Conservation (phyloP, 768 basidiomycete genomes). For the Candolleomyces aberdarensis region DNA sequence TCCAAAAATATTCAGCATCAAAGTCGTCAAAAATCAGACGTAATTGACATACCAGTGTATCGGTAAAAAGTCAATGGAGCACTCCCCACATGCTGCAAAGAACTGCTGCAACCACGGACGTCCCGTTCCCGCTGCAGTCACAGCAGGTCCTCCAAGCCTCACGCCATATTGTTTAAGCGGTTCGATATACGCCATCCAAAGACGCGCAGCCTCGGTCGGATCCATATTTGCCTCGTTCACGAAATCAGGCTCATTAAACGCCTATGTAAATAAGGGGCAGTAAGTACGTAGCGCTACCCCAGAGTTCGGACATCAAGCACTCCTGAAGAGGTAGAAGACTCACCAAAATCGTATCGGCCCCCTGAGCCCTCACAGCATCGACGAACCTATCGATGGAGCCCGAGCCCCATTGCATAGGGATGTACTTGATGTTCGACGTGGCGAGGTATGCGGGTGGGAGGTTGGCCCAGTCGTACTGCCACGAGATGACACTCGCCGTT, state of each 20-base stretch:
- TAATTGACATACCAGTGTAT: slow-evolving; percentile 39
- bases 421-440: slow-evolving; percentile 40
- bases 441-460: slow-evolving; percentile 40
- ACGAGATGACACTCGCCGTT: slow-evolving; percentile 38
- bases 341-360: slow-evolving; percentile 49
- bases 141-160: slow-evolving; percentile 55
- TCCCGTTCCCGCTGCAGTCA: slow-evolving; percentile 49
- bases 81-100: slow-evolving; percentile 47
- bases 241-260: slow-evolving; percentile 55
- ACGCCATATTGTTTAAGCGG: slow-evolving; percentile 50
- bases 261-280: slow-evolving; percentile 19
- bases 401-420: slow-evolving; percentile 55
- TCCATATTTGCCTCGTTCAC: slow-evolving; percentile 42
- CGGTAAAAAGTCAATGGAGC: slow-evolving; percentile 48
- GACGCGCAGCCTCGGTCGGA: slow-evolving; percentile 41
- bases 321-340: slow-evolving; percentile 5
- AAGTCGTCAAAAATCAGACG: neutral
- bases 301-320: neutral
- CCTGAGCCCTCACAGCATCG: slow-evolving; percentile 38
- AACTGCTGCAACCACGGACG: slow-evolving; percentile 54
- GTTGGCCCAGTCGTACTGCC: slow-evolving; percentile 57
- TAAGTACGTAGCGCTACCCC: neutral
- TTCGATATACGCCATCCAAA: slow-evolving; percentile 58
- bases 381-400: slow-evolving; percentile 36
- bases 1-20: slow-evolving; percentile 14